A percentile compares a stretch with the other conserved stretches of the same genome.
Conservation (phyloP, 2,329 filamentous ascomycete genomes). For the Thyridium curvatum region DNA sequence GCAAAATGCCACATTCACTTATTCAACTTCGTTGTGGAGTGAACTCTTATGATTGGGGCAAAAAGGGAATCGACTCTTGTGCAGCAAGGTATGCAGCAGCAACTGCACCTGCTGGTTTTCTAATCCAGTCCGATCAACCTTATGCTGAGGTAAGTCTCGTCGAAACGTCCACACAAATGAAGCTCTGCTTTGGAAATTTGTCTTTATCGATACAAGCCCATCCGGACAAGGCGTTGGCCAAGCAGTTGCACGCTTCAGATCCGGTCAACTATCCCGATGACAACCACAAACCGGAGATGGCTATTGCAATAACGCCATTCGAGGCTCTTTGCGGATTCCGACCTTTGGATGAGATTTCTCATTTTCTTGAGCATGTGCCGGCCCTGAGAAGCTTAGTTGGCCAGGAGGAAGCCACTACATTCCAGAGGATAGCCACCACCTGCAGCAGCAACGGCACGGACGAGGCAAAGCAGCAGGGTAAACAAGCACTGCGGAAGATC, state of each 20-base stretch:
- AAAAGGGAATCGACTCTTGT: slow-evolving; percentile 79
- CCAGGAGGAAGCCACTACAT: slow-evolving; percentile 51
- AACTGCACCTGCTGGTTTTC: slow-evolving; percentile 65
- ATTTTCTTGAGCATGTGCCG: slow-evolving; percentile 61
- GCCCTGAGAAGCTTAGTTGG: slow-evolving; percentile 63
- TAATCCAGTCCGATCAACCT: slow-evolving; percentile 78
- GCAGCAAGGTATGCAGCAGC: slow-evolving; percentile 86
- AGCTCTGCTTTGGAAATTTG: slow-evolving; percentile 96
- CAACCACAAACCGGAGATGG: slow-evolving; percentile 99
- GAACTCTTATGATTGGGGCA: slow-evolving; percentile 99
- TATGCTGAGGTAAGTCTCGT: slow-evolving; percentile 86
- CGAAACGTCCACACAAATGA: slow-evolving; percentile 83
- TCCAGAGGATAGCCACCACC: slow-evolving; percentile 44
- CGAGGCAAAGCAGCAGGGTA: slow-evolving; percentile 51
- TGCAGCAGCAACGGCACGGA: slow-evolving; percentile 31
- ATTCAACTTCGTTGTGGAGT: slow-evolving; percentile 85
- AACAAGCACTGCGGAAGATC: slow-evolving; percentile 65
- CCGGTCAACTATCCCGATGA: slow-evolving; percentile 96
- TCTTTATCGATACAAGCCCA: slow-evolving; percentile 96
- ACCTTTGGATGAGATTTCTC: slow-evolving; percentile 75
- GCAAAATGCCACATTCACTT: slow-evolving; percentile 66
- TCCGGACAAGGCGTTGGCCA: slow-evolving; percentile 90
- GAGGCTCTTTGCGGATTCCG: slow-evolving; percentile 95
- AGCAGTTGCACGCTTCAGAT: slow-evolving; percentile 78
- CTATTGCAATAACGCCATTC: slow-evolving; percentile 93